Conservation (phyloP, 257 asterid genomes). For the Knoxia roxburghii region DNA sequence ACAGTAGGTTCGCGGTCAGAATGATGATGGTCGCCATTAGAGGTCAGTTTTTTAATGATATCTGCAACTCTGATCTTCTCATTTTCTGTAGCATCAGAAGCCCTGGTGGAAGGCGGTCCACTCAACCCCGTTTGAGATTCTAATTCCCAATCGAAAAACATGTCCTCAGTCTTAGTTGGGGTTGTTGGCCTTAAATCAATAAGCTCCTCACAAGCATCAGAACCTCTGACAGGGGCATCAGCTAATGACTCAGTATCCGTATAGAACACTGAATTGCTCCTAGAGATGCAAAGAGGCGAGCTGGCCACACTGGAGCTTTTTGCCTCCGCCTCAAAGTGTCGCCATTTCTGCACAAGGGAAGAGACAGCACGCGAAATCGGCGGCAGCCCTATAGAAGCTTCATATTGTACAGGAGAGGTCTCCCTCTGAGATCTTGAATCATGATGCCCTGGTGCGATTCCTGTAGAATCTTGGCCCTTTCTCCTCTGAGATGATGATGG, state of each 20-base stretch:
- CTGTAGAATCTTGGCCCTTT: constrained; percentile 3
- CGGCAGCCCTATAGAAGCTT: constrained; percentile 24
- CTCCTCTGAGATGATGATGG: neutral
- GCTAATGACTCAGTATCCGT: constrained; percentile 11
- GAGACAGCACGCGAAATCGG: constrained; percentile 56
- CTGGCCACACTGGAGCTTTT: constrained; percentile 9
- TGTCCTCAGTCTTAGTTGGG: constrained; percentile 30
- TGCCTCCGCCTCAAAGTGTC: constrained; percentile 48
- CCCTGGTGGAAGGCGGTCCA: constrained; percentile 39
- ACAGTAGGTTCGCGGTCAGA: constrained; percentile 14
- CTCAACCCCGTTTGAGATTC: constrained; percentile 32
- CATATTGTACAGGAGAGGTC: constrained; percentile 18
- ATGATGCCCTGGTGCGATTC: neutral
- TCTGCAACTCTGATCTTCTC: constrained; percentile 72
- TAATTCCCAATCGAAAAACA: constrained; percentile 52
- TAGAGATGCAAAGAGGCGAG: constrained; percentile 17
- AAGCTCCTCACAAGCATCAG: constrained; percentile 22
- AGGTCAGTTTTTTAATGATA: constrained; percentile 50
- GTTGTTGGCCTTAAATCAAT: constrained; percentile 17
- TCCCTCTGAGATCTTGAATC: constrained; percentile 10
- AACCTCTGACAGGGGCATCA: neutral
- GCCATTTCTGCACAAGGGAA: constrained; percentile 73
- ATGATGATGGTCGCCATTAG: constrained; percentile 23
- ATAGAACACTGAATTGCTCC: constrained; percentile 8
- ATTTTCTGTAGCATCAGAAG: constrained; percentile 52